phyloP scores from a whole-genome alignment of 805 yeast species.

The Wickerhamomyces tratensis region DNA sequence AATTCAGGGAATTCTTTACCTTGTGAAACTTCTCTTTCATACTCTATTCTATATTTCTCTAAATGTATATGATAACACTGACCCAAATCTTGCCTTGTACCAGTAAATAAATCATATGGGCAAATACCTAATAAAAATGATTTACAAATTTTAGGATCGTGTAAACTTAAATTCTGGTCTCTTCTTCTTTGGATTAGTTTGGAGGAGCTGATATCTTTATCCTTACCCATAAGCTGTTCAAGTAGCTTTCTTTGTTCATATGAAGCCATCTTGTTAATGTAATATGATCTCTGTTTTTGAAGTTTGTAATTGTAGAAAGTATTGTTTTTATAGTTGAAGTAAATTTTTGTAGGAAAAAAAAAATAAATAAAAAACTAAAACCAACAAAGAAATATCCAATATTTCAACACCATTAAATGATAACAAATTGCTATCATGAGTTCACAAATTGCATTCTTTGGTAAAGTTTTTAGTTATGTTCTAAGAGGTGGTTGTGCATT shows the following conservation, averaged over 20 bases:
- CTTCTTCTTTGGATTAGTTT: constrained; percentile 24
- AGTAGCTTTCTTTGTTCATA: constrained; percentile 62
- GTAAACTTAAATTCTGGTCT: constrained; percentile 27
- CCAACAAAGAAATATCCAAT: no score
- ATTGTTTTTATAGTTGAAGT: no score
- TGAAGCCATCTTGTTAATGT: constrained; percentile 36
- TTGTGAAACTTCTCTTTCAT: constrained; percentile 36
- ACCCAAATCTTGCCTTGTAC: constrained; percentile 79
- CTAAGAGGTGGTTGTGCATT: constrained; percentile 48
- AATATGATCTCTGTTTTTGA: no score
- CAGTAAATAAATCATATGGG: constrained; percentile 73
- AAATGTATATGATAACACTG: constrained; percentile 68
- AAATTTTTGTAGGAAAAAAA: no score
- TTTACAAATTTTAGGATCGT: constrained; percentile 62
- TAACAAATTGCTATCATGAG: not conserved
- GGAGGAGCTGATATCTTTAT: constrained; percentile 23
- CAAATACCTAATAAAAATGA: constrained; percentile 79
- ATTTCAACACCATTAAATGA: no score
- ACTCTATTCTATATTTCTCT: constrained; percentile 65
- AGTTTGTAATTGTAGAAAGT: no score
- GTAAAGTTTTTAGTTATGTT: constrained; percentile 16
- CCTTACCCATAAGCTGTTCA: constrained; percentile 76
- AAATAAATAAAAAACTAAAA: no score
- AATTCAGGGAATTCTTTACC: constrained; percentile 35
- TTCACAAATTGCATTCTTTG: constrained; percentile 8